Evolutionary conservation across 2,329 filamentous ascomycete genomes (phyloP).

Genomic region (Furcasterigmium furcatum): DNA sequence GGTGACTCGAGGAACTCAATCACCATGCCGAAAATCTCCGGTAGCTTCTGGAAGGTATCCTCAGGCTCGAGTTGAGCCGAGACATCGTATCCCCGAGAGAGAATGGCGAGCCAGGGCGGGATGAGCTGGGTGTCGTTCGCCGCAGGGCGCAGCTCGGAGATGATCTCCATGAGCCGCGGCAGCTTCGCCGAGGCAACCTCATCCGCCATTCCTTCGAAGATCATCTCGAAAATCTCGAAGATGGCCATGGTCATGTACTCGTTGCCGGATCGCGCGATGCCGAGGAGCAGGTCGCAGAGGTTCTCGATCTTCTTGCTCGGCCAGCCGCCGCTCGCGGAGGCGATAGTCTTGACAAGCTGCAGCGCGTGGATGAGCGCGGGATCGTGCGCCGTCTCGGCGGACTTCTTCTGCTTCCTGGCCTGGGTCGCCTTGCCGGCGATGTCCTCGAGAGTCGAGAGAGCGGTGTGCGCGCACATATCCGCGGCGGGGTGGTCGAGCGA

Average conservation of each 20-base stretch:
- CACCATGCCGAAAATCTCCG: constrained; percentile 78
- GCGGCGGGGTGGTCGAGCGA: constrained; percentile 91
- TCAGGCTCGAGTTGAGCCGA: constrained; percentile 84
- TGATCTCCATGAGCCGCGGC: constrained; percentile 83
- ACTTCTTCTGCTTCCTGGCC: constrained; percentile 65
- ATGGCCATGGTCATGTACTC: constrained; percentile 95
- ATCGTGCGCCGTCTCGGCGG: constrained; percentile 61
- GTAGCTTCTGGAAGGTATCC: constrained; percentile 88
- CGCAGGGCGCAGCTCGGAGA: constrained; percentile 85
- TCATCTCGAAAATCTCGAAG: constrained; percentile 96
- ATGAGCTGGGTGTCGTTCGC: constrained; percentile 92
- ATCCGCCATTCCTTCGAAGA: constrained; percentile 88
- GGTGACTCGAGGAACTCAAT: constrained; percentile 79
- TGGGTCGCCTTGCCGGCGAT: constrained; percentile 60
- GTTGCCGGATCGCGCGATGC: constrained; percentile 85
- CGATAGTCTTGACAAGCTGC: constrained; percentile 88
- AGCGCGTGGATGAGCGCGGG: constrained; percentile 87
- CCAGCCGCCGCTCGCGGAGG: constrained; percentile 86
- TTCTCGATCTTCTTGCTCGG: constrained; percentile 93
- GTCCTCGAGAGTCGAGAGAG: constrained; percentile 75
- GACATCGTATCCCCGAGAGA: constrained; percentile 92
- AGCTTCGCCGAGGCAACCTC: constrained; percentile 87
- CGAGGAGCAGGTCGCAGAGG: constrained; percentile 83
- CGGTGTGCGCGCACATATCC: constrained; percentile 93
- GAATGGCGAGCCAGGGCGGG: constrained; percentile 92